Evolutionary conservation across 2,329 filamentous ascomycete genomes (phyloP).

Genomic region (Claviceps sp.): DNA sequence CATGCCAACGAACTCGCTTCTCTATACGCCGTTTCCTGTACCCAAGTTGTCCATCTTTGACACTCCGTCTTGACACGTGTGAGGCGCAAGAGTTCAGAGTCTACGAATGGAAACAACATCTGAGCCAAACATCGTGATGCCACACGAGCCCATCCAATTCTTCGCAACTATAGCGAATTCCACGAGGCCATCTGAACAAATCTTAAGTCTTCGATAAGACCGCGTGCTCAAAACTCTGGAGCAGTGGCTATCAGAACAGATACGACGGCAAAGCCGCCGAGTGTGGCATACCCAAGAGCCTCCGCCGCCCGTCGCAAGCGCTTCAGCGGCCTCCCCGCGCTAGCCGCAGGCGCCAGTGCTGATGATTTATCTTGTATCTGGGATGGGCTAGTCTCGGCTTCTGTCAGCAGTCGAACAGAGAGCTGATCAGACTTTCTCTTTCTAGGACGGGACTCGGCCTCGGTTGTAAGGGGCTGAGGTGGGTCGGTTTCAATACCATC

Average conservation of each 20-base stretch:
- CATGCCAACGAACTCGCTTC: not conserved
- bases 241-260: slow-evolving; percentile 26
- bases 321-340: slow-evolving; percentile 13
- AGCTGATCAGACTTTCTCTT: slow-evolving; percentile 6
- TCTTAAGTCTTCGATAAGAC: not conserved
- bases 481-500: not conserved
- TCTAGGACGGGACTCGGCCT: not conserved
- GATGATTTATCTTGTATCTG: slow-evolving; percentile 1
- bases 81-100: not conserved
- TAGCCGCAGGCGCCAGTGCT: not conserved
- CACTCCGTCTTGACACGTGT: not conserved
- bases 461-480: not conserved
- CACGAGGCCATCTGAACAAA: not conserved
- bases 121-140: not conserved
- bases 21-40: not conserved
- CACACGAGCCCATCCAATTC: not conserved
- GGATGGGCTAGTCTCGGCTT: slow-evolving; percentile 1
- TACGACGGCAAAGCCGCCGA: slow-evolving; percentile 26
- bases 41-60: not conserved
- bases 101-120: not conserved
- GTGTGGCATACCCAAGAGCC: slow-evolving; percentile 21
- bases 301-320: slow-evolving; percentile 22
- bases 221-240: slow-evolving; percentile 13
- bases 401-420: not conserved
- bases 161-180: not conserved